Base-by-base conservation (phyloP, 768 basidiomycete species). In the Boletellus sp. region DNA sequence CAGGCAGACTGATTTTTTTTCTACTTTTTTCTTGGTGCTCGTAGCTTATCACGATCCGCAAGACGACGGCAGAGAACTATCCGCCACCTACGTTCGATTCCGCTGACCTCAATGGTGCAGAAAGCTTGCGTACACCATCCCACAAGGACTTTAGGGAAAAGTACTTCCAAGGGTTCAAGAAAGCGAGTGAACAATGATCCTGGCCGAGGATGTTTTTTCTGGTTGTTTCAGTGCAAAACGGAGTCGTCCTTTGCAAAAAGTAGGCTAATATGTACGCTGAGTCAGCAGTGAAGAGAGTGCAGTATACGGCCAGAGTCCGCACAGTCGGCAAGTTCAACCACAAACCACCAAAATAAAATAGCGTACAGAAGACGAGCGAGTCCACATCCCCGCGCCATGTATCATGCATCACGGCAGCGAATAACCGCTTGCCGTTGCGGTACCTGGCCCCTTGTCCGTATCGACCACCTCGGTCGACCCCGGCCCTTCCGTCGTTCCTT, bases 21-120 rank as follows among this genome's bases (percentile, higher is more conserved):
- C 3, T 36, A 13, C 11, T 11, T 28, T 28, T 26, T 28, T 11
- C 11, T 28, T 15, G 13, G 32, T 31, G 19, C 11, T n/a, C n/a
- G 37, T 59, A 95, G 93, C 75, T 99, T 16, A 89, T 98, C 47
- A 98, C 95, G 8, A 86, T 98, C 64, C 82, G 81, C 47, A 98
- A 95, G 68, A 73, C 65, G 3, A 76, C 78, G 7, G 49, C 68
- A 10, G 54, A 65, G 34, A 61, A 61, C 31, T 81, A 75, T 56
- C 69, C 75, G 1, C 76, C 77, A 0, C 87, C 87, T 4, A 69
- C 71, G 3, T 88, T 90, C 55, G 74, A 77, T 32, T 56, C 64
- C 28, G 35, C 37, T 12, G 54, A 42, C 13, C 51, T 60, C 22
- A 52, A 54, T 0, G 48, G 47, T 11, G 28, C 22, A 33, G 47